Conservation (phyloP, 106 monocot species). For the Apostasia shenzhenica region DNA sequence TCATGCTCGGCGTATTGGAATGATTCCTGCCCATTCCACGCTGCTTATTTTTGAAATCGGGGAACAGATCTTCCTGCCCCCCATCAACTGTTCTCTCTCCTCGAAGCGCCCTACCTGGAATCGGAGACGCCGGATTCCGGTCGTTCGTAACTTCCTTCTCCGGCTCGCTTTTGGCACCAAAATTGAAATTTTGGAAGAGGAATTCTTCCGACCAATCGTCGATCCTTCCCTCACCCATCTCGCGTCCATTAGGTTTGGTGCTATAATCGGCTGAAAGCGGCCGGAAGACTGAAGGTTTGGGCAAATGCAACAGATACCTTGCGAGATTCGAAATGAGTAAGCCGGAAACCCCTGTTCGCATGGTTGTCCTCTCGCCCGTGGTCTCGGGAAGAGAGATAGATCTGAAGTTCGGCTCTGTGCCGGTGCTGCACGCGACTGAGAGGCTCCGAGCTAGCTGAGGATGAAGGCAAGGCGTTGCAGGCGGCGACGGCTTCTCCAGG, state of each 20-base stretch:
- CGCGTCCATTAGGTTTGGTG: slow-evolving; percentile 27
- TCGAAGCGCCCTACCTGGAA: slow-evolving; percentile 1
- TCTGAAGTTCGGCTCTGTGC: no score
- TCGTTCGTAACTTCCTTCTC: background rate
- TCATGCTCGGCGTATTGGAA: slow-evolving; percentile 8
- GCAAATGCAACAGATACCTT: slow-evolving; percentile 1
- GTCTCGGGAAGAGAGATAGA: no score
- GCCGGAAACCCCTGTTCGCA: slow-evolving; percentile 10
- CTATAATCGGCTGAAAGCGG: slow-evolving; percentile 19
- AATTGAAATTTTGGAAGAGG: slow-evolving; percentile 53
- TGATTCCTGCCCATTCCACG: slow-evolving; percentile 4
- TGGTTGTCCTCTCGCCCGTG: background rate
- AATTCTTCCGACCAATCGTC: slow-evolving; percentile 22
- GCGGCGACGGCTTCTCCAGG: no score
- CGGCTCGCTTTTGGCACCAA: slow-evolving; percentile 21
- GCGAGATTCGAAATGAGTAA: slow-evolving; percentile 10
- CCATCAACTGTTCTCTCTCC: slow-evolving; percentile 5
- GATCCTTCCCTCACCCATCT: slow-evolving; percentile 13
- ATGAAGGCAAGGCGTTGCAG: no score
- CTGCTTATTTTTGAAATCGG: slow-evolving; percentile 11
- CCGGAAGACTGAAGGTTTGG: background rate
- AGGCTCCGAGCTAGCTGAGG: no score
- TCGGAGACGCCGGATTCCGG: background rate
- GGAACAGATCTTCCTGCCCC: slow-evolving; percentile 17
- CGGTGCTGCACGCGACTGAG: no score